phyloP scores from a whole-genome alignment of 116 monocot genomes.

The Posidonia oceanica region DNA sequence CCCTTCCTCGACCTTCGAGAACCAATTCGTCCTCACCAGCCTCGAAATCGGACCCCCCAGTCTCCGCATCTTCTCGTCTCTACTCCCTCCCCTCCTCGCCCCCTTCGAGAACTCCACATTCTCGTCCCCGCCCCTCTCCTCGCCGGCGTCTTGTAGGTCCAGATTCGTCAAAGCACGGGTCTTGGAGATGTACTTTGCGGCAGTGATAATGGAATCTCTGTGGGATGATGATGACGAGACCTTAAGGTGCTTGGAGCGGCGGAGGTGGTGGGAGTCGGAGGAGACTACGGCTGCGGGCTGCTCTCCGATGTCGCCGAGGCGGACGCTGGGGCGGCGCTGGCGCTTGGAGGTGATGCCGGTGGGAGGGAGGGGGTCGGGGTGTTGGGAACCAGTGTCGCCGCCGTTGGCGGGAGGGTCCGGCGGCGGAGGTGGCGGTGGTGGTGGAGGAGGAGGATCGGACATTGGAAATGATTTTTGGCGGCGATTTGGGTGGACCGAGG shows the following conservation, averaged over 20 bases:
- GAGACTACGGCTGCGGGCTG: slow-evolving; percentile 25
- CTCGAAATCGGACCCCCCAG: slow-evolving; percentile 3
- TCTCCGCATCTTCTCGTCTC: slow-evolving; percentile 1
- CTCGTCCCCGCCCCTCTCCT: too few species aligned
- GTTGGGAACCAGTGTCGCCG: too few species aligned
- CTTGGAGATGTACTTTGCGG: slow-evolving; percentile 1
- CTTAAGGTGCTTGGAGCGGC: slow-evolving; percentile 20
- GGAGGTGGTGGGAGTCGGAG: slow-evolving; percentile 20
- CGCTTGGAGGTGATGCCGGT: slow-evolving; percentile 31
- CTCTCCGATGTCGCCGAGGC: slow-evolving; percentile 70
- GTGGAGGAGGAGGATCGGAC: background rate
- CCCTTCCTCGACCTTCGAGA: slow-evolving; percentile 12
- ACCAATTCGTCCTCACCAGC: slow-evolving; percentile 23
- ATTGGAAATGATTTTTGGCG: background rate
- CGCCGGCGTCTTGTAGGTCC: background rate
- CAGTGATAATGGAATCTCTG: background rate
- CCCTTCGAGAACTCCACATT: background rate
- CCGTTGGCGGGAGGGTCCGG: too few species aligned
- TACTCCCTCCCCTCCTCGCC: background rate
- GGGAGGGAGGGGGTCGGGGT: background rate
- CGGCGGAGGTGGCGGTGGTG: background rate
- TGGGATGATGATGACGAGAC: too few species aligned
- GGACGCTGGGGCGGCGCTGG: slow-evolving; percentile 88
- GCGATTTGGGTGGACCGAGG: background rate
- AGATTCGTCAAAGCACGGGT: slow-evolving; percentile 9